Evolutionary conservation across 2,329 filamentous ascomycete species (phyloP).

Genomic region (Penicillium sp.): DNA sequence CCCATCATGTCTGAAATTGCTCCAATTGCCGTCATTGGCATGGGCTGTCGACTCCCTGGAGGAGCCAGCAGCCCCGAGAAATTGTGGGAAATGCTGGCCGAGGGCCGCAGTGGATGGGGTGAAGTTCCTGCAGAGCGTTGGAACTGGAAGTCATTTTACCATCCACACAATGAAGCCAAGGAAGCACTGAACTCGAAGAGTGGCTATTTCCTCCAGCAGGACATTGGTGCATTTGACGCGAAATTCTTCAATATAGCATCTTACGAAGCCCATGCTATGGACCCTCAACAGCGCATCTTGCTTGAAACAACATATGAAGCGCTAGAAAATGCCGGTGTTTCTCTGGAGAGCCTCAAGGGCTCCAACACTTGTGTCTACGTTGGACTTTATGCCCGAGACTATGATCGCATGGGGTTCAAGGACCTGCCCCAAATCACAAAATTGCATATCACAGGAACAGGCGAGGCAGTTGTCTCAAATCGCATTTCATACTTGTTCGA

Average conservation of each 20-base stretch:
- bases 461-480: slow-evolving; percentile 27
- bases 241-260: slow-evolving; percentile 27
- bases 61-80: slow-evolving; percentile 1
- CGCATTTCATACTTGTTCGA: slow-evolving; percentile 26
- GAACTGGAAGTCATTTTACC: slow-evolving; percentile 20
- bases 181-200: slow-evolving; percentile 2
- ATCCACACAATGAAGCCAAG: slow-evolving; percentile 13
- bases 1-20: not conserved
- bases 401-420: slow-evolving; percentile 16
- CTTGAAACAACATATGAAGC: slow-evolving; percentile 26
- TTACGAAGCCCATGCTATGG: slow-evolving; percentile 23
- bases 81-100: slow-evolving; percentile 5
- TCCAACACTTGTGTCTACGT: slow-evolving; percentile 31
- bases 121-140: slow-evolving; percentile 22
- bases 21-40: slow-evolving; percentile 6
- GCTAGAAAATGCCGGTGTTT: slow-evolving; percentile 21
- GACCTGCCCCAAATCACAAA: slow-evolving; percentile 16
- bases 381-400: slow-evolving; percentile 28
- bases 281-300: slow-evolving; percentile 28
- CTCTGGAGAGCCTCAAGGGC: slow-evolving; percentile 23
- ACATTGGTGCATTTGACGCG: slow-evolving; percentile 26
- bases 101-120: slow-evolving; percentile 14
- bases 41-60: slow-evolving; percentile 1
- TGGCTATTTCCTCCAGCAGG: slow-evolving; percentile 19
- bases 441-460: slow-evolving; percentile 23